Percentiles rank a stretch among this genome's conserved stretches.
Evolutionary conservation across 225 moss, liverwort and hornwort genomes (phyloP).

Genomic region (Takakia lepidozioides): DNA sequence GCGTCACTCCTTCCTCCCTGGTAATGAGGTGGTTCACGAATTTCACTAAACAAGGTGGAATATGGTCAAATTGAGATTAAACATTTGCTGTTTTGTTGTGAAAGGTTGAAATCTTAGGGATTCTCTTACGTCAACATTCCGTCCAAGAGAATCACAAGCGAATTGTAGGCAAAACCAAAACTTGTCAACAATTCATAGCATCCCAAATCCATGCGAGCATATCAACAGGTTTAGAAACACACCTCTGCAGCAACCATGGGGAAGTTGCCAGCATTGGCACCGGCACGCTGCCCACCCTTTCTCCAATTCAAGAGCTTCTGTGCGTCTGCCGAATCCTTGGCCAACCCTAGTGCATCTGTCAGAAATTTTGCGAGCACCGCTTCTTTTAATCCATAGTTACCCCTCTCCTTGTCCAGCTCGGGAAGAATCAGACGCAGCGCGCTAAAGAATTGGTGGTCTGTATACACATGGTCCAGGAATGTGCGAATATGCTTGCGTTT

Average conservation of each 20-base stretch:
- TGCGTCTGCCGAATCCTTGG: constrained; percentile 71
- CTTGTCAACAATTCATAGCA: no score
- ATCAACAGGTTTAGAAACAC: neutral
- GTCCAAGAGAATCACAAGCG: no score
- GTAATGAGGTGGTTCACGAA: no score
- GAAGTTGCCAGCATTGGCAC: constrained; percentile 90
- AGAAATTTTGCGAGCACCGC: constrained; percentile 64
- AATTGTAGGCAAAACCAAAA: no score
- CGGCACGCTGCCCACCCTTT: constrained; percentile 72
- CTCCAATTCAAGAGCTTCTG: constrained; percentile 90
- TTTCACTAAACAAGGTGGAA: no score
- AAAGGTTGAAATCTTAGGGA: no score
- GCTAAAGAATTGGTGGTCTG: constrained; percentile 61
- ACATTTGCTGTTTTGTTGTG: no score
- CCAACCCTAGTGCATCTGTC: constrained; percentile 65
- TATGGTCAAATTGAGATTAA: no score
- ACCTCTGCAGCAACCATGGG: constrained; percentile 70
- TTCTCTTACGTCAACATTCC: no score
- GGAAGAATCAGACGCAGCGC: constrained; percentile 84
- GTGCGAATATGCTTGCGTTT: constrained; percentile 71
- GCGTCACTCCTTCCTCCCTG: no score
- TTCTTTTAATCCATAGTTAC: constrained; percentile 71
- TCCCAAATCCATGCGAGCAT: neutral
- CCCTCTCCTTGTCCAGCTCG: constrained; percentile 68
- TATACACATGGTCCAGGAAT: constrained; percentile 64